Evolutionary conservation across 1,284 basidiomycete species (phyloP), one percentile per base, ranked within the genome.

Genomic region (Ceratobasidium sp.): DNA sequence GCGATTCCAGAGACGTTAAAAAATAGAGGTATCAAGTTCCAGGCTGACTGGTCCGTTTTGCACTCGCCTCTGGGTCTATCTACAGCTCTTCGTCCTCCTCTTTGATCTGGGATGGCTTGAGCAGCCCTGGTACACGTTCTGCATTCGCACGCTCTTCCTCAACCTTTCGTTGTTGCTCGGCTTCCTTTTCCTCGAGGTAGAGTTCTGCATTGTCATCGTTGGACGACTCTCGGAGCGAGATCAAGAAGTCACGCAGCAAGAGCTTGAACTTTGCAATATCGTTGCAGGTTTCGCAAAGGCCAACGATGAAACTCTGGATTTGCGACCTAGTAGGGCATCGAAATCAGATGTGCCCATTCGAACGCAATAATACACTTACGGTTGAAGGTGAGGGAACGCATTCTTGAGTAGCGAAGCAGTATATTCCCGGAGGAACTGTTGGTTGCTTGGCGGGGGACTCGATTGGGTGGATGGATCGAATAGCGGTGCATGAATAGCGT

Each of bases 101-200:
- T 83, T 87, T 84, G 77, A 98, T 83, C 85, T 97, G 95, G 80
- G 92, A 93, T 43, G 97, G 97, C 85, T 99, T 99, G 83, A 99
- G 89, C 94, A 99, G 95, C 75, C 98, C 98, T n/a, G 97, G 98
- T 79, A 99, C 96, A 80, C 94, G 90, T 88, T 95, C 94, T 22
- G 97, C 97, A 44, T 91, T 89, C 85, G 96, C 90, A 75, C 93
- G 91, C 85, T 98, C 96, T 78, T 91, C 92, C 78, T 92, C 90
- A 0, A 90, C 88, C 84, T 90, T 89, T 79, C 84, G 83, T 80
- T 90, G 85, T 76, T 88, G 87, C 84, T 98, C 97, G 4, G 91
- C 90, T 84, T 99, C 97, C 85, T 96, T 98, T 85, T 99, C 98
- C 82, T 99, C 98, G 77, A 95, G 86, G 86, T 89, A 99, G 52